phyloP scores from a whole-genome alignment of 495 filamentous ascomycete genomes.

The Aspergillus leporis region DNA sequence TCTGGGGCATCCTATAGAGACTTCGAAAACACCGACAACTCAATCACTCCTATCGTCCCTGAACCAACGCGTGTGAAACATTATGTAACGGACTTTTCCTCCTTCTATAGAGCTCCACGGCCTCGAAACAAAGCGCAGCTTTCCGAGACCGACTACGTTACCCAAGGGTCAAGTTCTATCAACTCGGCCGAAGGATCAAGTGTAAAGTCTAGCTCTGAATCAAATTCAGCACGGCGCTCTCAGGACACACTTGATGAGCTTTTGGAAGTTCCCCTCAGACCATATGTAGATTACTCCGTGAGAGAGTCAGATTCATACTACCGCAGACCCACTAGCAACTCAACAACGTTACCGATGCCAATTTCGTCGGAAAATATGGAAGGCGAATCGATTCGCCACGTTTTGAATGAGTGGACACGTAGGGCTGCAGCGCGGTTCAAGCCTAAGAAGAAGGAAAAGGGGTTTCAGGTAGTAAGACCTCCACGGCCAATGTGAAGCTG shows the following conservation, averaged over 20 bases:
- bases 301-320: slow-evolving; percentile 6
- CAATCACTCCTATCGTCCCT: neutral
- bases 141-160: no score
- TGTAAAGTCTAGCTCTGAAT: neutral
- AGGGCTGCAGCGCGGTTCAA: neutral
- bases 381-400: neutral
- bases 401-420: neutral
- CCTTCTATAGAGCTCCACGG: neutral
- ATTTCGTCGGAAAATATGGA: neutral
- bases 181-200: neutral
- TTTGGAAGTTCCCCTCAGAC: neutral
- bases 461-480: neutral
- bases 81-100: neutral
- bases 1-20: neutral
- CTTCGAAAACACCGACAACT: neutral
- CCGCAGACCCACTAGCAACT: neutral
- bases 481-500: neutral
- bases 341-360: neutral
- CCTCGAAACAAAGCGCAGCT: neutral
- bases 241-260: slow-evolving; percentile 1
- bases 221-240: neutral
- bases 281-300: slow-evolving; percentile 6
- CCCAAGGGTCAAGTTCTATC: neutral
- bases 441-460: neutral
- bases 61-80: neutral